A percentile compares a stretch with the other conserved stretches of the same genome.
phyloP scores from a whole-genome alignment of 1,284 basidiomycete species.

The Fomitopsis betulina region DNA sequence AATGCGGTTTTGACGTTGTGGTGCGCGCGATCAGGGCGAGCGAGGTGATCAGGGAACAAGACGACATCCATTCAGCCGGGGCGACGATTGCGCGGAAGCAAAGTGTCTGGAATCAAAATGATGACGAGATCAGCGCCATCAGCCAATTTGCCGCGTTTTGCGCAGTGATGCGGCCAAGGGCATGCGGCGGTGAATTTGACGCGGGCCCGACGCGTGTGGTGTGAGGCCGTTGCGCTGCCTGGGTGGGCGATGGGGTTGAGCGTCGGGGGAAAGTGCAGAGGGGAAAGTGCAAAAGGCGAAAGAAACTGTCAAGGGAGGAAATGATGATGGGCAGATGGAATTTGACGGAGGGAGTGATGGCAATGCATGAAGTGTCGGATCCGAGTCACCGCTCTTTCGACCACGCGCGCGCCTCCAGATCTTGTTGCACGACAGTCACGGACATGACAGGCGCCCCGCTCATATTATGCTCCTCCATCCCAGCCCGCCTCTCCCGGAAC shows the following conservation, averaged over 20 bases:
- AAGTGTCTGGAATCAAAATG: conserved; percentile 5
- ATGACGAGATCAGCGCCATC: conserved; percentile 4
- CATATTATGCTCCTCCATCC: conserved; percentile 1
- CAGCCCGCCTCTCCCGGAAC: not conserved
- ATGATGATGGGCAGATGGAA: conserved; percentile 5
- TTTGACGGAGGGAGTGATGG: conserved; percentile 8
- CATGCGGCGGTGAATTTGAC: not conserved
- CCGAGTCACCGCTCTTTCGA: conserved; percentile 6
- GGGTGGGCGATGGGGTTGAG: not conserved
- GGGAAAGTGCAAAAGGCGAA: not conserved
- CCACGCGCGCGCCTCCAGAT: conserved; percentile 2
- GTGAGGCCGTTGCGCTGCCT: too few relatives aligned
- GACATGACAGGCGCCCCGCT: conserved; percentile 3
- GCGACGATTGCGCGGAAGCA: conserved; percentile 2
- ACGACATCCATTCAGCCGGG: conserved; percentile 3
- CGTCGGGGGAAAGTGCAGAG: not conserved
- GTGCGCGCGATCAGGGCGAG: conserved; percentile 4
- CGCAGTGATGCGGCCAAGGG: not conserved
- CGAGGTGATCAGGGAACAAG: conserved; percentile 3
- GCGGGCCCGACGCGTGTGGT: not conserved
- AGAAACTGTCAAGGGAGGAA: not conserved
- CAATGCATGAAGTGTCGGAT: conserved; percentile 5
- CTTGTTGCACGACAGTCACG: conserved; percentile 8
- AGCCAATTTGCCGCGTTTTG: conserved; percentile 3
- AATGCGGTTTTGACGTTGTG: not conserved